phyloP scores from a whole-genome alignment of 805 yeast species.

The Kluyveromyces siamensis region DNA sequence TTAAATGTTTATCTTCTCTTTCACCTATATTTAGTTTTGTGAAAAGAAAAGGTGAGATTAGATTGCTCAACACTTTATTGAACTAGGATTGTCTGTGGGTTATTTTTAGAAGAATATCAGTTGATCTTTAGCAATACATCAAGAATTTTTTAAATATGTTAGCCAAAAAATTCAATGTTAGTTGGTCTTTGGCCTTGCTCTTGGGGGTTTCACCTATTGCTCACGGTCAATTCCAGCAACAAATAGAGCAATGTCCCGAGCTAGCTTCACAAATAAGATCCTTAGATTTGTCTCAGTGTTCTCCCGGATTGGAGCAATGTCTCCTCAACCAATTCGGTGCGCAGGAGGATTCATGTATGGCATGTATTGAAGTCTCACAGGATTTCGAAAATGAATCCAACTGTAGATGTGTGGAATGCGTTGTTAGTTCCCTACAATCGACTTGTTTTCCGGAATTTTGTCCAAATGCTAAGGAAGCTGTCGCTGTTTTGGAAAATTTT shows the following conservation, averaged over 20 bases:
- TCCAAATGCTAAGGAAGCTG: background rate
- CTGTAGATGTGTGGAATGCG: conserved; percentile 17
- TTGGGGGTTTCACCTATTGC: background rate
- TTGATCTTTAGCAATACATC: background rate
- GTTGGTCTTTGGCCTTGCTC: background rate
- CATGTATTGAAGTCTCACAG: conserved; percentile 10
- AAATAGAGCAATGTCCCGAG: background rate
- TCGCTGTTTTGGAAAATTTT: conserved; percentile 1
- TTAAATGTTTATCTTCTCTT: too few relatives aligned
- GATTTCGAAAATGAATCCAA: conserved; percentile 10
- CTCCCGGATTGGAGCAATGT: conserved; percentile 6
- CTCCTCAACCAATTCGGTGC: conserved; percentile 5
- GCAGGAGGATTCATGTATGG: conserved; percentile 9
- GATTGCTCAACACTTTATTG: background rate
- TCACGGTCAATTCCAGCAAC: background rate
- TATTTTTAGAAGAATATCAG: background rate
- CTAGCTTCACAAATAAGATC: background rate
- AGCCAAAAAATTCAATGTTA: background rate
- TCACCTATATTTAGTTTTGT: too few relatives aligned
- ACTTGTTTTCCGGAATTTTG: conserved; percentile 11
- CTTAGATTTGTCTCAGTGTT: conserved; percentile 1
- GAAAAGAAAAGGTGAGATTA: background rate
- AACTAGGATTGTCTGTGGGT: background rate
- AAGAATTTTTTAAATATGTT: background rate
- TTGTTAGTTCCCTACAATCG: conserved; percentile 6